phyloP scores from a whole-genome alignment of 2,329 filamentous ascomycete genomes.

The Paecilomyces variotii region DNA sequence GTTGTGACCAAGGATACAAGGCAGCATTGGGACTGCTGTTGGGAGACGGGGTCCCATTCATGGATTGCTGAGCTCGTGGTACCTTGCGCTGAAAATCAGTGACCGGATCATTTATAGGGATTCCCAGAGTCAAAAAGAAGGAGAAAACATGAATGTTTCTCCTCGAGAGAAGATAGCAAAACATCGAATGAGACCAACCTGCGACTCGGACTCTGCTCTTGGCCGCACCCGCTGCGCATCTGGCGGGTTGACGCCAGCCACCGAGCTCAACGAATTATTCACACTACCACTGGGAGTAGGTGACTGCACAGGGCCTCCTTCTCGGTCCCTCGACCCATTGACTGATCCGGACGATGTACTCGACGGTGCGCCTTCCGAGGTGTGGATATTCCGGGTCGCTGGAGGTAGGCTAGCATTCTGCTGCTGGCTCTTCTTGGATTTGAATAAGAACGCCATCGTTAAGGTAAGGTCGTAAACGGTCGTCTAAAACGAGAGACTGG shows the following conservation, averaged over 20 bases:
- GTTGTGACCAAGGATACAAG: conserved; percentile 93
- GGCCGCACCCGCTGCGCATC: conserved; percentile 55
- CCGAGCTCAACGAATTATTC: conserved; percentile 58
- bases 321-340: conserved; percentile 38
- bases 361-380: conserved; percentile 44
- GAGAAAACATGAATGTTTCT: background rate
- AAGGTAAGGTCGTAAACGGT: background rate
- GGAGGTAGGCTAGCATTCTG: conserved; percentile 44
- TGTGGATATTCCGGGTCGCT: conserved; percentile 49
- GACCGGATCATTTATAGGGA: background rate
- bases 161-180: background rate
- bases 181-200: conserved; percentile 34
- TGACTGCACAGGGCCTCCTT: conserved; percentile 40
- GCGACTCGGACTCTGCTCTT: conserved; percentile 46
- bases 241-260: conserved; percentile 56
- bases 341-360: conserved; percentile 35
- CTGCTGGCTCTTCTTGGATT: conserved; percentile 65
- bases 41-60: conserved; percentile 43
- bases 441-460: conserved; percentile 74
- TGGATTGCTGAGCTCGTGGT: conserved; percentile 41
- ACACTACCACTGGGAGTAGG: conserved; percentile 69
- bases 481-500: background rate
- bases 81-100: conserved; percentile 7
- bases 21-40: conserved; percentile 59
- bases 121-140: background rate